Evolutionary conservation across 73 alveolate genomes (phyloP).

Genomic region (Paramecium primaurelia): DNA sequence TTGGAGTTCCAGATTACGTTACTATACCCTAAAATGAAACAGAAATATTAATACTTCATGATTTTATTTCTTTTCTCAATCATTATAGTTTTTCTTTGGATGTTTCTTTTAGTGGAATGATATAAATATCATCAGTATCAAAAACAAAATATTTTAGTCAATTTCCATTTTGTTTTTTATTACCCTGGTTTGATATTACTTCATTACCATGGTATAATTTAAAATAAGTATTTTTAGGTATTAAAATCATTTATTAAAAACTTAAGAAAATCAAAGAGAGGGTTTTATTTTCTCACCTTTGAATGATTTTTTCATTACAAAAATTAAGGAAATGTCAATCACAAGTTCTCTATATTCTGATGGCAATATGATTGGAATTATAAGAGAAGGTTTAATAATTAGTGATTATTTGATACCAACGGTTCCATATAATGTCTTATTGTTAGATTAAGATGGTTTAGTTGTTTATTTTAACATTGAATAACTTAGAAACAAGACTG

Average conservation of each 20-base stretch:
- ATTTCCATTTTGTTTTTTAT: neutral
- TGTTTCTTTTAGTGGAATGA: neutral
- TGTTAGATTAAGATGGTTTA: neutral
- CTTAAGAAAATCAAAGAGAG: too few species aligned
- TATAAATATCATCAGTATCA: neutral
- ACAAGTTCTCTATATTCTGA: neutral
- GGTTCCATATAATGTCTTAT: neutral
- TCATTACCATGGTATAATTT: neutral
- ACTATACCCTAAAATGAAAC: neutral
- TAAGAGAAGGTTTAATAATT: neutral
- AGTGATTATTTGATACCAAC: neutral
- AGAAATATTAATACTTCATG: neutral
- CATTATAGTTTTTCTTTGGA: neutral
- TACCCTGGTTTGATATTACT: neutral
- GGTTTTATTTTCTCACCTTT: neutral
- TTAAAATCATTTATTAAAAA: neutral
- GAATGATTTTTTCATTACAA: neutral
- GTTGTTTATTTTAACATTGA: neutral
- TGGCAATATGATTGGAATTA: neutral
- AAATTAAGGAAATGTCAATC: neutral
- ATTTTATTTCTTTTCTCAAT: neutral
- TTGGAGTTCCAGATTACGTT: neutral
- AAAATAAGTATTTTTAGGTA: neutral
- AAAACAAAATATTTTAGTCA: neutral
- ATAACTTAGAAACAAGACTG: neutral